Percentiles rank a stretch among this genome's conserved stretches.
Conservation (phyloP, 2,329 filamentous ascomycete species). For the Aspergillus udagawae region DNA sequence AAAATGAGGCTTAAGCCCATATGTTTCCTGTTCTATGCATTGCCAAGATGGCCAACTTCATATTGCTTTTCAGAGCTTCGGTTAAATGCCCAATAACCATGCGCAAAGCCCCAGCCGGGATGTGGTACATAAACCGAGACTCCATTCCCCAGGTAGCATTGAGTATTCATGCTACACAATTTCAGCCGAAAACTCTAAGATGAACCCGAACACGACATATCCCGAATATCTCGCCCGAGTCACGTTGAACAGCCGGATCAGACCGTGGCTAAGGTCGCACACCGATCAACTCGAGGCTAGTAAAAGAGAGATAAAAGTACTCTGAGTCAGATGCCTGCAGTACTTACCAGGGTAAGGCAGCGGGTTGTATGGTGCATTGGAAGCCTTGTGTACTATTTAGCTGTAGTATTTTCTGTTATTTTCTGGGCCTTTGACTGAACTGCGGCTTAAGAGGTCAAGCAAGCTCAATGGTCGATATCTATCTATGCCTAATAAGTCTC, state of each 20-base stretch:
- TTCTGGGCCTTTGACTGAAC: not conserved
- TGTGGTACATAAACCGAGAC: not conserved
- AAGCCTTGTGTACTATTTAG: not conserved
- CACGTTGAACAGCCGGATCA: not conserved
- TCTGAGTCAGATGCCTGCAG: not conserved
- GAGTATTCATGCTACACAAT: not conserved
- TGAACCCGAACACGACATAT: not conserved
- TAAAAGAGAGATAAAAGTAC: too few relatives aligned
- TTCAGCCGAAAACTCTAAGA: not conserved
- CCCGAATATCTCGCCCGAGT: not conserved
- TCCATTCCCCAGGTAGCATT: not conserved
- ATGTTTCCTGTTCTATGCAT: not conserved
- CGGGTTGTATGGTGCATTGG: not conserved
- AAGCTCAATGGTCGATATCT: not conserved
- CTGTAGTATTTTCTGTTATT: not conserved
- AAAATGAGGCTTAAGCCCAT: not conserved
- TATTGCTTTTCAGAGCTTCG: not conserved
- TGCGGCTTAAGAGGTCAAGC: not conserved
- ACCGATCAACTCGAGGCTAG: not conserved
- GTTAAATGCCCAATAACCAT: not conserved
- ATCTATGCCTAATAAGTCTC: not conserved
- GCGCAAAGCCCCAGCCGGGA: not conserved
- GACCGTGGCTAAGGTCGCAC: not conserved
- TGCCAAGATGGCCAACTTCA: not conserved
- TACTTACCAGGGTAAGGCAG: not conserved